Percentiles rank a stretch among this genome's conserved stretches.
phyloP scores from a whole-genome alignment of 805 yeast genomes.

The Candida germanica region DNA sequence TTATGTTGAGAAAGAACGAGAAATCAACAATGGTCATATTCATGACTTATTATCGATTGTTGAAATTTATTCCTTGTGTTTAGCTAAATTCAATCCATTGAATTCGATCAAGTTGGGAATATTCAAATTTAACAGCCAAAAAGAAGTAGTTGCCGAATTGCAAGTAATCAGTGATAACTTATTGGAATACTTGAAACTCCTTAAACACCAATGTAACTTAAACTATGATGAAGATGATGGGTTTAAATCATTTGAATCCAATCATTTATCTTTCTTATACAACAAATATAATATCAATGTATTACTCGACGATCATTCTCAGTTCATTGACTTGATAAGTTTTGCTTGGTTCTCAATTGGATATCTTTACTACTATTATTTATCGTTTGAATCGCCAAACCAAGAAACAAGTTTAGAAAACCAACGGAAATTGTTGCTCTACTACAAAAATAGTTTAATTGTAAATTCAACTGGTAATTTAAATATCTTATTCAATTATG shows the following conservation, averaged over 20 bases:
- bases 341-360: conserved; percentile 39
- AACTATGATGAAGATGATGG: conserved; percentile 24
- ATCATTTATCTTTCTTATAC: conserved; percentile 33
- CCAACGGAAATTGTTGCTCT: conserved; percentile 16
- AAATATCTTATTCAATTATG: conserved; percentile 39
- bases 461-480: conserved; percentile 34
- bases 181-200: conserved; percentile 20
- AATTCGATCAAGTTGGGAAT: conserved; percentile 20
- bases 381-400: conserved; percentile 25
- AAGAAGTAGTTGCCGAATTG: conserved; percentile 20
- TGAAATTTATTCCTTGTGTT: conserved; percentile 31
- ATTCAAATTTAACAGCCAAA: conserved; percentile 25
- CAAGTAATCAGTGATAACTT: conserved; percentile 18
- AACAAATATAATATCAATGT: conserved; percentile 32
- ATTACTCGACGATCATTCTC: conserved; percentile 23
- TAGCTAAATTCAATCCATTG: conserved; percentile 36
- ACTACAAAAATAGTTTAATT: conserved; percentile 35
- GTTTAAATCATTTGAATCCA: conserved; percentile 8
- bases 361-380: conserved; percentile 24
- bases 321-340: conserved; percentile 22
- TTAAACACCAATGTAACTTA: conserved; percentile 23
- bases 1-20: conserved; percentile 32
- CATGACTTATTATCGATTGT: conserved; percentile 32
- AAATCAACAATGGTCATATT: conserved; percentile 27
- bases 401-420: conserved; percentile 16